These are phyloP conservation scores for Xerophyta viscosa DNA, from an alignment of 106 monocot species.

Conservation along the genomic window DNA sequence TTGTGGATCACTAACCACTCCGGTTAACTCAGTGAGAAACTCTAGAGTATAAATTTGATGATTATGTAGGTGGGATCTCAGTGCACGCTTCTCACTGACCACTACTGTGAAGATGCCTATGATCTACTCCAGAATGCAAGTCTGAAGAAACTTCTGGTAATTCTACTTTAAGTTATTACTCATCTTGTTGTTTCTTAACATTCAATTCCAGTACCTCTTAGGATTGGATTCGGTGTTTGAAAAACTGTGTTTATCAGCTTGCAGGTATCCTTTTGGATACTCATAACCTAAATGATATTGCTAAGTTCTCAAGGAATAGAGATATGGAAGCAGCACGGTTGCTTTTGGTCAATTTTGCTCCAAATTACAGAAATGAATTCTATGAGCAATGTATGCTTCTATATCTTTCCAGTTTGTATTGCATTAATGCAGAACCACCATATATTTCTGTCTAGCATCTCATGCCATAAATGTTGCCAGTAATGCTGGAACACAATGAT, in stretches of 20 bases:
- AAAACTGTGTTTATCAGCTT: constrained; percentile 30
- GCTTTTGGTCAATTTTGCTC: constrained; percentile 33
- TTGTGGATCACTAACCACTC: too few species aligned
- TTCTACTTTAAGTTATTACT: neutral
- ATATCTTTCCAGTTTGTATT: neutral
- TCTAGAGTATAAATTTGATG: too few species aligned
- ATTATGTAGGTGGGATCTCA: constrained; percentile 36
- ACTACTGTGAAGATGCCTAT: constrained; percentile 52
- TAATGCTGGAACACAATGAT: constrained; percentile 37
- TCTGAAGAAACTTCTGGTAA: constrained; percentile 47
- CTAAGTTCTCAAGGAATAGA: constrained; percentile 23
- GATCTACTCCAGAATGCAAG: constrained; percentile 32
- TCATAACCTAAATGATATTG: constrained; percentile 21
- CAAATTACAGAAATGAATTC: constrained; percentile 28
- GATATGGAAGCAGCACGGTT: constrained; percentile 54
- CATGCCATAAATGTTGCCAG: too few species aligned
- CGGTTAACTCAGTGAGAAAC: too few species aligned
- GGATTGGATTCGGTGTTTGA: too few species aligned
- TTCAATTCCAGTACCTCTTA: too few species aligned
- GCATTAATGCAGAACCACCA: too few species aligned
- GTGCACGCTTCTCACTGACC: constrained; percentile 49
- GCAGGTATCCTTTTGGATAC: constrained; percentile 59
- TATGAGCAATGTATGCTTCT: constrained; percentile 36
- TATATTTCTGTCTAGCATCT: constrained; percentile 1
- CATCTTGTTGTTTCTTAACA: neutral